These are phyloP conservation scores for Leishmania aethiopica DNA, from an alignment of 208 protist species.

Conservation along the genomic window DNA sequence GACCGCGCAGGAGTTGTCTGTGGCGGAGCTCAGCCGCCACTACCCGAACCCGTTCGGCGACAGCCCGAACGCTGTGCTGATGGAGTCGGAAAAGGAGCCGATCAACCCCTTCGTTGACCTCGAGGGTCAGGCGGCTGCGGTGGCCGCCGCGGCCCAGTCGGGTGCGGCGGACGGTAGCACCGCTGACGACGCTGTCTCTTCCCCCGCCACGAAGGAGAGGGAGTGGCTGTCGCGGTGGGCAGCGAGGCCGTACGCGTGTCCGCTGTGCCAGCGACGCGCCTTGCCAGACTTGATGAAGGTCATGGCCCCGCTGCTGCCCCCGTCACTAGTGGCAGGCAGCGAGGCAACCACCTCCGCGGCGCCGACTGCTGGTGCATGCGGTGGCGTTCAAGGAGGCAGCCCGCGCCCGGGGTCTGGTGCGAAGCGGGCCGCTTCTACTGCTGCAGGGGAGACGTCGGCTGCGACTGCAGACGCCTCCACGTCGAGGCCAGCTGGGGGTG, in stretches of 20 bases:
- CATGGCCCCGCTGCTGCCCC: slow-evolving; percentile 5
- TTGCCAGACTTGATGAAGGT: not conserved
- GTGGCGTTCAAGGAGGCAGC: not conserved
- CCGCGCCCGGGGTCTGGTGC: not conserved
- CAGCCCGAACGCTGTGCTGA: slow-evolving; percentile 56
- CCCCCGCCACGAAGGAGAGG: not conserved
- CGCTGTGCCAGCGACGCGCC: slow-evolving; percentile 24
- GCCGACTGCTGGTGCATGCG: not conserved
- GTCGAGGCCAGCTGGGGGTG: not conserved
- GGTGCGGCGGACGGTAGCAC: not conserved
- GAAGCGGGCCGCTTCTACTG: not conserved
- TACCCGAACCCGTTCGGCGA: slow-evolving; percentile 88
- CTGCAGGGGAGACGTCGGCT: not conserved
- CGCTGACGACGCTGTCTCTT: not conserved
- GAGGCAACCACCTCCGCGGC: not conserved
- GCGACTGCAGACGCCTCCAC: not conserved
- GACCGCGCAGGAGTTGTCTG: slow-evolving; percentile 33
- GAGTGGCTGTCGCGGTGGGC: slow-evolving; percentile 17
- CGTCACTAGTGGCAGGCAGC: not conserved
- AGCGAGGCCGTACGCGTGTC: slow-evolving; percentile 27
- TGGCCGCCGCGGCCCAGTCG: not conserved
- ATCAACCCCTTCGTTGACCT: slow-evolving; percentile 77
- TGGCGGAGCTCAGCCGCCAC: slow-evolving; percentile 69
- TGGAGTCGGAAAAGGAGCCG: slow-evolving; percentile 74
- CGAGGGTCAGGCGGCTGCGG: slow-evolving; percentile 36